phyloP scores from a whole-genome alignment of 192 early-diverging fungal species.

The Podila horticola region DNA sequence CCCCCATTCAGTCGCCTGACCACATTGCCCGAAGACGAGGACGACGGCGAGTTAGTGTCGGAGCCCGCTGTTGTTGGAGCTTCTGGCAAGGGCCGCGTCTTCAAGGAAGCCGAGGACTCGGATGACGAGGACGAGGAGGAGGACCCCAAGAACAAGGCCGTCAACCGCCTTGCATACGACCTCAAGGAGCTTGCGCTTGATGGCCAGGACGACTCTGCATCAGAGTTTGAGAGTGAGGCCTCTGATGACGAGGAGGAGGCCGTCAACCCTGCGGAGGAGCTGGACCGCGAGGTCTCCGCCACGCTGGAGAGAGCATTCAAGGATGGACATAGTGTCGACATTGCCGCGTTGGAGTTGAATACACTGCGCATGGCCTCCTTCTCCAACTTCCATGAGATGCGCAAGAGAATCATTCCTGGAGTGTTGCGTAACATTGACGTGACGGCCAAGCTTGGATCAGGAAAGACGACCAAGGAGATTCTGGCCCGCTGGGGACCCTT shows the following conservation, averaged over 20 bases:
- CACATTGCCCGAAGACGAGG: slow-evolving; percentile 50
- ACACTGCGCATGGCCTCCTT: slow-evolving; percentile 89
- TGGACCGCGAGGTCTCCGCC: slow-evolving; percentile 74
- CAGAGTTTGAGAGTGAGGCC: slow-evolving; percentile 58
- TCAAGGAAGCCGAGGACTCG: slow-evolving; percentile 68
- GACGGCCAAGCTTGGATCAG: slow-evolving; percentile 29
- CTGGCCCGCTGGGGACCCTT: slow-evolving; percentile 78
- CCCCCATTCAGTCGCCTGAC: slow-evolving; percentile 74
- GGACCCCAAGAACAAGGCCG: slow-evolving; percentile 60
- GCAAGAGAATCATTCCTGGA: slow-evolving; percentile 76
- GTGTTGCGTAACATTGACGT: slow-evolving; percentile 73
- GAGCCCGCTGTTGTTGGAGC: slow-evolving; percentile 62
- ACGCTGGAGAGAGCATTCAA: slow-evolving; percentile 86
- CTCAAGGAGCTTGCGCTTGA: slow-evolving; percentile 52
- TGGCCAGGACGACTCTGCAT: slow-evolving; percentile 52
- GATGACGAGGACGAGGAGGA: slow-evolving; percentile 66
- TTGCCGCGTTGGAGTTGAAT: slow-evolving; percentile 86
- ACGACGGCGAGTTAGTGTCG: slow-evolving; percentile 54
- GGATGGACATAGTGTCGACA: slow-evolving; percentile 79
- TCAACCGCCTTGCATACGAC: slow-evolving; percentile 62
- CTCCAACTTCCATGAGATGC: slow-evolving; percentile 82
- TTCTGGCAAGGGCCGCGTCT: slow-evolving; percentile 51
- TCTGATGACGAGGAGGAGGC: slow-evolving; percentile 61
- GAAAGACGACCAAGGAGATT: slow-evolving; percentile 42
- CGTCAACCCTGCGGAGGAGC: slow-evolving; percentile 68